Percentiles rank a stretch among this genome's conserved stretches.
Evolutionary conservation across 2,329 filamentous ascomycete genomes (phyloP).

Genomic region (Colletotrichum sp.): DNA sequence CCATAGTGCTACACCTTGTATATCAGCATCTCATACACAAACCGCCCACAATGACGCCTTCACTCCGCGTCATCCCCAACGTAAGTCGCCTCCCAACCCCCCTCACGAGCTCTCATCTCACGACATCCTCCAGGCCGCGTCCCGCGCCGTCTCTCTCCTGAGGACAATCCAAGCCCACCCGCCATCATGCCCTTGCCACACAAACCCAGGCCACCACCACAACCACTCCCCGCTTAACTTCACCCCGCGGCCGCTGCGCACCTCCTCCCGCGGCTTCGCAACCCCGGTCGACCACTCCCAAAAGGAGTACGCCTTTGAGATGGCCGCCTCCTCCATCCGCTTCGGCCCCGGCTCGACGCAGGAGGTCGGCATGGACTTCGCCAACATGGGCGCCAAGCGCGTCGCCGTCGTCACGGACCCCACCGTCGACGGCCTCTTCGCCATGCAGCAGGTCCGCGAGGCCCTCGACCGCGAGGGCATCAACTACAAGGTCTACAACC

Average conservation of each 20-base stretch:
- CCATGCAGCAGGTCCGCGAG: conserved; percentile 88
- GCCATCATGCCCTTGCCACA: conserved; percentile 89
- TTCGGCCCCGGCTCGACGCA: conserved; percentile 93
- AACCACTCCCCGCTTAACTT: conserved; percentile 64
- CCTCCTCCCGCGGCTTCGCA: conserved; percentile 52
- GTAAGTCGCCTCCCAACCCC: conserved; percentile 22
- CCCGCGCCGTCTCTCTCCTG: conserved; percentile 74
- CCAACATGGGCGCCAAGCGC: conserved; percentile 84
- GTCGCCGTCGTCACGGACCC: conserved; percentile 92
- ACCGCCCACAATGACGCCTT: conserved; percentile 17
- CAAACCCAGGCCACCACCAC: conserved; percentile 83
- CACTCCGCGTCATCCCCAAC: conserved; percentile 31
- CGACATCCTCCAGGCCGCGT: conserved; percentile 51
- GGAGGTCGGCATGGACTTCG: conserved; percentile 97
- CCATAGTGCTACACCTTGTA: background rate
- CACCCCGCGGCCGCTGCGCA: conserved; percentile 43
- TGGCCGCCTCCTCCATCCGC: conserved; percentile 93
- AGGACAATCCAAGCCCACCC: conserved; percentile 91
- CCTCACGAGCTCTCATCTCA: background rate
- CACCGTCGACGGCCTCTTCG: conserved; percentile 81
- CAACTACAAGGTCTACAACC: conserved; percentile 80
- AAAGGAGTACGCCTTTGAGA: conserved; percentile 98
- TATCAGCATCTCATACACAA: background rate
- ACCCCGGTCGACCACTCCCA: conserved; percentile 68
- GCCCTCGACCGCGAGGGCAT: conserved; percentile 80